Evolutionary conservation across 108 stramenopile genomes (phyloP).

Genomic region (Nitzschia sp.): DNA sequence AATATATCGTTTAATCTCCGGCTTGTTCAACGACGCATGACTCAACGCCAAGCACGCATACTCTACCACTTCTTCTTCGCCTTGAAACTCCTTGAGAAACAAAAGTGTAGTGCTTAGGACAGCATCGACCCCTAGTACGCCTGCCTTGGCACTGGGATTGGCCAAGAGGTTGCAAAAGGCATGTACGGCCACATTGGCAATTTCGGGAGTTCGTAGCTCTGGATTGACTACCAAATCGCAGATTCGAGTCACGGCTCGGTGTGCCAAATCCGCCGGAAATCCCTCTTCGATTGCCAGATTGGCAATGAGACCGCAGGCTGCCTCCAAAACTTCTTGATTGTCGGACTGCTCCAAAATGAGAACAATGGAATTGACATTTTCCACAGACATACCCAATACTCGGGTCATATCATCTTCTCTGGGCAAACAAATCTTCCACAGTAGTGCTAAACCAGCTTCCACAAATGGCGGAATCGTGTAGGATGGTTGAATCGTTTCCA

Average conservation of each 20-base stretch:
- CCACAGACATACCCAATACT: not conserved
- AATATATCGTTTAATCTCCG: conserved; percentile 14
- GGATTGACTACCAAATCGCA: conserved; percentile 8
- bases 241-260: not conserved
- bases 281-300: conserved; percentile 15
- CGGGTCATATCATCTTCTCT: conserved; percentile 12
- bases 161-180: conserved; percentile 34
- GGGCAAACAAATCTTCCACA: conserved; percentile 35
- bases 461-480: not conserved
- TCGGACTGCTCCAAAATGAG: conserved; percentile 12
- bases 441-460: conserved; percentile 18
- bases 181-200: conserved; percentile 26
- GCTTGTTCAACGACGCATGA: conserved; percentile 8
- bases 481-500: not conserved
- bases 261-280: conserved; percentile 15
- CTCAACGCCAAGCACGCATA: conserved; percentile 22
- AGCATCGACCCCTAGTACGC: not conserved
- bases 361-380: conserved; percentile 13
- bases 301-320: conserved; percentile 17
- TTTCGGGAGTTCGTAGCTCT: not conserved
- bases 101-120: not conserved
- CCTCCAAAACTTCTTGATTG: conserved; percentile 10
- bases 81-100: conserved; percentile 16
- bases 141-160: not conserved
- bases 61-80: conserved; percentile 19